Evolutionary conservation across 495 filamentous ascomycete genomes (phyloP).

Genomic region (Xanthoparmelia taractica): DNA sequence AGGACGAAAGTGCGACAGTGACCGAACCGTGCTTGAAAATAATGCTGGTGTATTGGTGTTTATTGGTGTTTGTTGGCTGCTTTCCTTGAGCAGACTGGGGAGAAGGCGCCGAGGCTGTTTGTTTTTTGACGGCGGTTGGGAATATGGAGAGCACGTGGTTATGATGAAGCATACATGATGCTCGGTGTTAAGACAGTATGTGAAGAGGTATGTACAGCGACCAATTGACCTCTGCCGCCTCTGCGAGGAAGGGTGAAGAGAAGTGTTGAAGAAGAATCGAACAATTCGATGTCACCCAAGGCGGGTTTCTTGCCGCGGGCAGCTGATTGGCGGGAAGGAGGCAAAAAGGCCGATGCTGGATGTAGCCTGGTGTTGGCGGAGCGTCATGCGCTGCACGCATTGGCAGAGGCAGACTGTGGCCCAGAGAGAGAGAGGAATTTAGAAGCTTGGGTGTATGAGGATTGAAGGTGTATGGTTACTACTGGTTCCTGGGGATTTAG

Average conservation of each 20-base stretch:
- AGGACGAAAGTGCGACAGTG: background rate
- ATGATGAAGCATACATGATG: background rate
- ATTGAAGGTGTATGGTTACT: background rate
- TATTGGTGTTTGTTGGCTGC: background rate
- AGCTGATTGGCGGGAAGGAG: conserved; percentile 20
- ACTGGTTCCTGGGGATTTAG: background rate
- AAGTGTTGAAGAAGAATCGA: conserved; percentile 5
- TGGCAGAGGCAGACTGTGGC: conserved; percentile 15
- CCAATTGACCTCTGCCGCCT: conserved; percentile 12
- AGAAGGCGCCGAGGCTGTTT: background rate
- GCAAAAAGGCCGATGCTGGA: conserved; percentile 16
- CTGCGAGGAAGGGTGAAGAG: background rate
- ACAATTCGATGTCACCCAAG: conserved; percentile 22
- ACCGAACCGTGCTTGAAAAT: background rate
- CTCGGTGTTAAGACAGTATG: background rate
- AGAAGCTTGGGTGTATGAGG: background rate
- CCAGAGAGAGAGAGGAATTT: background rate
- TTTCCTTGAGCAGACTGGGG: background rate
- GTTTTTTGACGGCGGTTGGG: background rate
- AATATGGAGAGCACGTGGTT: background rate
- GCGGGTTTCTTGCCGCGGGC: conserved; percentile 19
- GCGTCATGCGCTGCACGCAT: conserved; percentile 22
- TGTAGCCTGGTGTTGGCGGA: conserved; percentile 7
- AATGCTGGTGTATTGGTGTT: background rate
- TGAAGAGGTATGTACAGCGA: background rate